Evolutionary conservation across 2,329 filamentous ascomycete species (phyloP), one percentile per base, ranked within the genome.

Genomic region (Fusarium dimerum): DNA sequence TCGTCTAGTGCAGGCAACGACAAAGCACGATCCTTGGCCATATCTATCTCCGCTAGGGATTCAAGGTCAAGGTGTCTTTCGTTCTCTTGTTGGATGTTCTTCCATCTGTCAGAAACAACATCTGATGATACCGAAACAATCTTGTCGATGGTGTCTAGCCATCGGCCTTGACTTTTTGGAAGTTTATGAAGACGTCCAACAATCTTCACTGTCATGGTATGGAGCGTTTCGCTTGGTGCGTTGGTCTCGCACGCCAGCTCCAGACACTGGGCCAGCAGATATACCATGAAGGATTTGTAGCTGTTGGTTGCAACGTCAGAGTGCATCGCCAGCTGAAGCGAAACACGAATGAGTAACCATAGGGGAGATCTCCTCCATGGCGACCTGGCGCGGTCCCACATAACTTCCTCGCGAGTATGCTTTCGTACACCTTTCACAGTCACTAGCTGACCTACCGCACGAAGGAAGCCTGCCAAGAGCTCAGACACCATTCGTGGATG

Each of bases 311-410:
- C 29, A 3, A 6, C 30, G 2, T 43, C 13, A 40, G 43, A 20
- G 1, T 55, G 49, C 50, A 57, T 52, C 2, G 59, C 53, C 2
- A 73, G 56, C 47, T 85, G 80, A 3, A 83, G 54, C 0, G 72
- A 63, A 1, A 83, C 79, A 1, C 82, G 78, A 3, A 85, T 49
- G 0, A 84, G 67, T 1, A 86, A 68, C 81, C 81, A 86, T 0
- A 79, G 52, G 0, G 81, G 70, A 12, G 81, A 84, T 42, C 78
- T 66, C 11, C 75, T 68, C 82, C 81, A 85, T 0, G 64, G 62
- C 1, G 59, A 45, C 6, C 47, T 40, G 11, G 46, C 44, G 1
- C 52, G 43, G 3, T 59, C 52, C 69, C 72, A 83, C 10, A 80
- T 50, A 1, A 83, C 73, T 13, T 85, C 81, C 34, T 85, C 81